Evolutionary conservation across 768 basidiomycete genomes (phyloP), one percentile per base, ranked within the genome.

Genomic region (Lepiota brunneoincarnata): DNA sequence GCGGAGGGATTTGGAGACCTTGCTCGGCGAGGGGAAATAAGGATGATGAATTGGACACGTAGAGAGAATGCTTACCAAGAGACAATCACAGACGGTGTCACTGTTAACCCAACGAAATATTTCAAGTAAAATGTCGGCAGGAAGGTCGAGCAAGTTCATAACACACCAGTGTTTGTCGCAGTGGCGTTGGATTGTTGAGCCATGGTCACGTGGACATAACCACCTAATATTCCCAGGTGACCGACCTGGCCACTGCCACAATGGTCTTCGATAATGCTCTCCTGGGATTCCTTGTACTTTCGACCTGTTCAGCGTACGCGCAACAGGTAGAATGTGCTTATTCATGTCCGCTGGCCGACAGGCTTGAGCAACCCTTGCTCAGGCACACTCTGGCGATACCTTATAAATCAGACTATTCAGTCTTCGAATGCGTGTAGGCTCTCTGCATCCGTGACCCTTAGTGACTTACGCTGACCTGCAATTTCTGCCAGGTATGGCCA

Each of bases 341-440:
- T n/a, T 47, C 44, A 14, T 54, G 53, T 24, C 53, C 53, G 5
- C 3, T 24, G 12, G 21, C 12, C 6, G 39, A 54, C 17, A n/a
- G 31, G 11, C 17, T 34, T 26, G 53, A 39, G 15, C 53, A 48
- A 14, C 1, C 38, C 7, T 46, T 54, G 20, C 14, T 54, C 6
- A 47, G 34, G n/a, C 53, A 15, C 28, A n/a, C 9, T 40, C 39
- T 54, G 9, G 53, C 53, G 23, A 35, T 54, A 14, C 53, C 53
- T 20, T 41, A 41, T 28, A 39, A 39, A 23, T 54, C 53, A 7
- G 46, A 48, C 28, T 54, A 54, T 23, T 54, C 53, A 6, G 20
- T 54, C 26, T 54, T 54, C 34, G 45, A 54, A 54, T 54, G 53
- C 31, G 53, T 54, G 53, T 54, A 54, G 28, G 26, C 18, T 7